phyloP scores from a whole-genome alignment of 2,329 filamentous ascomycete species.

The Ceratocystis cacaofunesta region DNA sequence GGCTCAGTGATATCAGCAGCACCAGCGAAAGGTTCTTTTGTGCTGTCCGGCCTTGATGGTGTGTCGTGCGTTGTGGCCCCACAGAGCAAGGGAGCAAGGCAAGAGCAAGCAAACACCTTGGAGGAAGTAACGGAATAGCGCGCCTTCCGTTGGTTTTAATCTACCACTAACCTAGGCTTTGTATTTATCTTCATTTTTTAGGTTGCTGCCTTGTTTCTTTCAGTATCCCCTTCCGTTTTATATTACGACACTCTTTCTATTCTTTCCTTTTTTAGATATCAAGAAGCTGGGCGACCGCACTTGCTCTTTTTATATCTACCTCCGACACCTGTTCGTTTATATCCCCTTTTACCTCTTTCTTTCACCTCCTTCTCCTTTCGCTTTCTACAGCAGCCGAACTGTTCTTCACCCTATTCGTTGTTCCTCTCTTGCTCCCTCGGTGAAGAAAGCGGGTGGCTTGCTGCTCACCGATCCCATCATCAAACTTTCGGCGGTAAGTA shows the following conservation, averaged over 20 bases:
- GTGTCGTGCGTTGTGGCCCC: conserved; percentile 3
- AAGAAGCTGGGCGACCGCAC: no score
- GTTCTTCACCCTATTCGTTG: background rate
- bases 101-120: background rate
- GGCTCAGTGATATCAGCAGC: background rate
- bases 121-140: background rate
- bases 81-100: background rate
- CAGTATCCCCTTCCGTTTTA: background rate
- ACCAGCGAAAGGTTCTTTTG: background rate
- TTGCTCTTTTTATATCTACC: background rate
- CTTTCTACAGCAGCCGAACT: background rate
- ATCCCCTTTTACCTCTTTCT: no score
- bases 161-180: background rate
- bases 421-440: background rate
- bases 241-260: no score
- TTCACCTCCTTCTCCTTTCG: no score
- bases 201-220: background rate
- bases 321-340: background rate
- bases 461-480: no score
- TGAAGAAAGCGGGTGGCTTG: no score
- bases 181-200: background rate
- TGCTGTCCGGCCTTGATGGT: background rate
- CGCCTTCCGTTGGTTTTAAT: background rate
- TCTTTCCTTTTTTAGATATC: no score
- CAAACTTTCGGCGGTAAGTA: no score